Base-by-base conservation (phyloP, 345 rosid species). In the Anastatica hierochuntica region DNA sequence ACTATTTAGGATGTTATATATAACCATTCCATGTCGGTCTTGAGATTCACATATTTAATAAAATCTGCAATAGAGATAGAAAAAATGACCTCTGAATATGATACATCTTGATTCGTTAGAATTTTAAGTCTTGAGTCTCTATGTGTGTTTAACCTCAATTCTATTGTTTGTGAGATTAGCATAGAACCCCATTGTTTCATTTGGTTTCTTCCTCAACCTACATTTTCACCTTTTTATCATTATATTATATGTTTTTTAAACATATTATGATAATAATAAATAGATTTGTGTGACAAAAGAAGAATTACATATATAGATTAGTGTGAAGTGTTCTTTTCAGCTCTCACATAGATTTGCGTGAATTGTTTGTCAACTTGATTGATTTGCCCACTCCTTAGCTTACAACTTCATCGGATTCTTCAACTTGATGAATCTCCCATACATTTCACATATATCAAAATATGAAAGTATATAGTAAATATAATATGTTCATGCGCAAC, bases 291-390 rank as follows among this genome's bases (percentile, higher is more conserved):
- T 40, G 45, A 34, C 5, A 43, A 1, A 56, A 57, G 7, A 49
- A 48, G 40, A 56, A 18, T 65, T 7, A 10, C 10, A 35, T 35
- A 10, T 13, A 35, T 35, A 31, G 46, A 49, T 65, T 57, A 57
- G 26, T 65, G 53, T 34, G 34, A 57, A 57, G 58, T 29, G 54
- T 38, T 51, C 7, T 58, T 66, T 66, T 66, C 43, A 58, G 23
- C 44, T 4, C 12, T 18, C 1, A 12, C 61, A 59, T 66, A 37
- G 71, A 17, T 15, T 44, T 67, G 71, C 66, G 66, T 67, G 71
- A 66, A 66, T 67, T 45, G 14, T 23, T 19, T 67, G 38, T 12
- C 71, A 52, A 59, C 71, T 59, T 66, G 60, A 43, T 67, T 59
- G 49, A 16, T 44, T 27, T 39, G 61, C 71, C 65, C 66, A 67